Percentiles rank a stretch among this genome's conserved stretches.
phyloP scores from a whole-genome alignment of 306 rosid species.

The Cucurbita pepo region DNA sequence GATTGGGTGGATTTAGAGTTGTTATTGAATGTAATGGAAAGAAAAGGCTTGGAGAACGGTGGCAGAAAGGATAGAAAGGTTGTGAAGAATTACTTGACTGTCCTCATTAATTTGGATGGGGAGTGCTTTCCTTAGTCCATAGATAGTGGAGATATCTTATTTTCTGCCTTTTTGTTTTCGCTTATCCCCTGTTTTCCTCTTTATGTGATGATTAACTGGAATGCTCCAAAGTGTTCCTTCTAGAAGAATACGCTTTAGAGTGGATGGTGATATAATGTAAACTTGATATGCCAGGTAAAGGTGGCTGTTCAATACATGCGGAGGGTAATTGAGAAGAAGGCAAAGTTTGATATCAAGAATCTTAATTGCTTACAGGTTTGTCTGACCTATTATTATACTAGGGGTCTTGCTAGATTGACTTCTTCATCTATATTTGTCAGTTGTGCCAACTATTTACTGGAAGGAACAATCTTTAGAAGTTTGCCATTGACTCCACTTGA shows the following conservation, averaged over 20 bases:
- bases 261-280: neutral
- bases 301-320: slow-evolving; percentile 94
- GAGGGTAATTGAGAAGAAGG: slow-evolving; percentile 83
- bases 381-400: neutral
- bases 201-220: neutral
- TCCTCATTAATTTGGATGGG: neutral
- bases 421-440: neutral
- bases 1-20: neutral
- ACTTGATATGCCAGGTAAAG: slow-evolving; percentile 45
- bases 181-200: neutral
- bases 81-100: neutral
- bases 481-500: neutral
- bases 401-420: slow-evolving; percentile 1
- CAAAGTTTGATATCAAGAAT: slow-evolving; percentile 87
- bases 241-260: neutral
- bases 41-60: neutral
- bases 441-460: neutral
- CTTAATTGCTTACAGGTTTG: slow-evolving; percentile 82
- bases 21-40: neutral
- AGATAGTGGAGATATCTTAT: neutral
- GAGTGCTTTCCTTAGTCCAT: neutral
- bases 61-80: neutral
- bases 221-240: neutral
- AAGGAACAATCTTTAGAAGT: neutral
- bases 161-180: neutral